Evolutionary conservation across 768 basidiomycete genomes (phyloP).

Genomic region (Tricholoma hemisulphureum): DNA sequence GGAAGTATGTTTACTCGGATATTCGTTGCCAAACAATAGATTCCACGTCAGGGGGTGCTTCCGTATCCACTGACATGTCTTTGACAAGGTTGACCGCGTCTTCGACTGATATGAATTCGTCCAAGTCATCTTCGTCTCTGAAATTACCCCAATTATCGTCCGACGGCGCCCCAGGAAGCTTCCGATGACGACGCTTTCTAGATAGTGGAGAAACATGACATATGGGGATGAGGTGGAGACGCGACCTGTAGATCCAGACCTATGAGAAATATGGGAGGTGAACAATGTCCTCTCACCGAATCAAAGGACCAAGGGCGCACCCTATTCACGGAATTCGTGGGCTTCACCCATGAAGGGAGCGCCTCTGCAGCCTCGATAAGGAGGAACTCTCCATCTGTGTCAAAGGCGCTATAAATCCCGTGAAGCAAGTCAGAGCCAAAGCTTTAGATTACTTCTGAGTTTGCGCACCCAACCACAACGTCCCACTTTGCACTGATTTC

Average conservation of each 20-base stretch:
- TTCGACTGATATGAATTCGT: constrained; percentile 52
- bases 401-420: constrained; percentile 53
- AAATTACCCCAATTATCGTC: constrained; percentile 50
- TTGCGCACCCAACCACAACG: constrained; percentile 68
- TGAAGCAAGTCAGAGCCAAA: not conserved
- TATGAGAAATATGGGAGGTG: constrained; percentile 36
- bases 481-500: constrained; percentile 80
- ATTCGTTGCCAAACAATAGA: constrained; percentile 69
- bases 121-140: constrained; percentile 37
- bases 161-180: constrained; percentile 40
- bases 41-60: constrained; percentile 62
- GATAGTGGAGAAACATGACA: constrained; percentile 65
- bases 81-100: constrained; percentile 68
- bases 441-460: not conserved
- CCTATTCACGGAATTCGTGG: constrained; percentile 88
- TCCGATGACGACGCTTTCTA: constrained; percentile 51
- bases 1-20: constrained; percentile 44
- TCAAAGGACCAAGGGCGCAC: constrained; percentile 50
- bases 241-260: constrained; percentile 89
- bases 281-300: constrained; percentile 34
- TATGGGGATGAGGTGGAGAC: constrained; percentile 85
- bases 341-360: constrained; percentile 88
- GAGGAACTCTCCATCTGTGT: constrained; percentile 94
- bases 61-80: constrained; percentile 51
- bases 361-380: constrained; percentile 94